Base-by-base conservation (phyloP, 2,329 filamentous ascomycete genomes). In the Fusarium nisikadoi region DNA sequence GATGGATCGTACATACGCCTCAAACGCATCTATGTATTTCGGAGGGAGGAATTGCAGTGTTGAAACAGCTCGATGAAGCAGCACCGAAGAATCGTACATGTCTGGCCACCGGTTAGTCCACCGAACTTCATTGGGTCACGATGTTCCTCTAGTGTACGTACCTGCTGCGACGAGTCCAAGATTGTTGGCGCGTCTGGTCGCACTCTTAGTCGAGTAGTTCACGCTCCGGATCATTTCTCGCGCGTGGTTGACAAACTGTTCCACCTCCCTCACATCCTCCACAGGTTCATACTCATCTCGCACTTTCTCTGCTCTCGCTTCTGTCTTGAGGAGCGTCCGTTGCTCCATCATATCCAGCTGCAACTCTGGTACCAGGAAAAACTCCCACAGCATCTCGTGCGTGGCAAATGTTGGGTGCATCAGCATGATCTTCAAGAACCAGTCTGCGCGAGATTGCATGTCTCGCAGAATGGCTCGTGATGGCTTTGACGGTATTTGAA, bases 301-400 rank as follows among this genome's bases (percentile, higher is more conserved):
- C 38, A 99, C 92, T 62, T 91, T 95, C 78, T 99, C 96, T 6
- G 89, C 86, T 33, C 95, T 89, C 1, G 92, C 90, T 79, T 95
- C 92, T 8, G 94, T 93, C 82, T 99, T 99, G 69, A 94, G 90
- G 61, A 91, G 90, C 71, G 93, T 97, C 54, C 96, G 90, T 80
- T 97, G 92, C 58, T 93, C 92, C 87, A 98, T 95, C 89, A 95
- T 94, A 25, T 94, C 91, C 1, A 93, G 88, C 79, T 97, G 94
- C 54, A 99, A 90, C 75, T 99, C 96, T 3, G 96, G 96, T 17
- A 99, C 95, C 2, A 99, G 87, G 82, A 99, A 97, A 83, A 99
- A 99, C 77, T 99, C 96, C 97, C 96, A 99, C 5, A 99, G 87
- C 80, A 98, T 94, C 83, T 99, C 96, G 78, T 99, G 97, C 1